phyloP scores from a whole-genome alignment of 176 grass and related monocot genomes.

The Urochloa ruziziensis region DNA sequence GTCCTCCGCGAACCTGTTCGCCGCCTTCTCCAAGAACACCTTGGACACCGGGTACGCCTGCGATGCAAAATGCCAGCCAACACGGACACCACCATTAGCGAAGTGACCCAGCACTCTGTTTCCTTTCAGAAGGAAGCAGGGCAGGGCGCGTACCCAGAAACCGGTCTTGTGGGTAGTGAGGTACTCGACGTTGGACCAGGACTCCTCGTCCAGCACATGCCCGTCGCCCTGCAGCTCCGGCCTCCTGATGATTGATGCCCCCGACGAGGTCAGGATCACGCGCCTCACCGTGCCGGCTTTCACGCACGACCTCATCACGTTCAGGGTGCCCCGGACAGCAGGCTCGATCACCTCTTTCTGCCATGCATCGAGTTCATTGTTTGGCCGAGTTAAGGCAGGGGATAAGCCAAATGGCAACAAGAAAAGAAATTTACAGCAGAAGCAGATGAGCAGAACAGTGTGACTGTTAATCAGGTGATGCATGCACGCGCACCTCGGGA shows the following conservation, averaged over 20 bases:
- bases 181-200: conserved; percentile 61
- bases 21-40: conserved; percentile 41
- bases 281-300: conserved; percentile 53
- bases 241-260: conserved; percentile 18
- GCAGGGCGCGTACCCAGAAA: too few species aligned
- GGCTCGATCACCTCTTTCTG: conserved; percentile 55
- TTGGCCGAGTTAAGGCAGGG: too few species aligned
- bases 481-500: conserved; percentile 22
- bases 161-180: background rate
- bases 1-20: conserved; percentile 27
- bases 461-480: background rate
- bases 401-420: too few species aligned
- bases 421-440: background rate
- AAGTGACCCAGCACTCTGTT: too few species aligned
- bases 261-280: conserved; percentile 61
- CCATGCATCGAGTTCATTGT: background rate
- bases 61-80: too few species aligned
- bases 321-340: conserved; percentile 38
- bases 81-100: too few species aligned
- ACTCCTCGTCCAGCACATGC: conserved; percentile 52
- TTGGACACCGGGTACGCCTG: conserved; percentile 41
- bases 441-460: background rate
- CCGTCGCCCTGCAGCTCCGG: conserved; percentile 37
- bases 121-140: too few species aligned
- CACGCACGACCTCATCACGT: conserved; percentile 61